phyloP scores from a whole-genome alignment of 2,329 filamentous ascomycete species.

The Zarea fungicola region DNA sequence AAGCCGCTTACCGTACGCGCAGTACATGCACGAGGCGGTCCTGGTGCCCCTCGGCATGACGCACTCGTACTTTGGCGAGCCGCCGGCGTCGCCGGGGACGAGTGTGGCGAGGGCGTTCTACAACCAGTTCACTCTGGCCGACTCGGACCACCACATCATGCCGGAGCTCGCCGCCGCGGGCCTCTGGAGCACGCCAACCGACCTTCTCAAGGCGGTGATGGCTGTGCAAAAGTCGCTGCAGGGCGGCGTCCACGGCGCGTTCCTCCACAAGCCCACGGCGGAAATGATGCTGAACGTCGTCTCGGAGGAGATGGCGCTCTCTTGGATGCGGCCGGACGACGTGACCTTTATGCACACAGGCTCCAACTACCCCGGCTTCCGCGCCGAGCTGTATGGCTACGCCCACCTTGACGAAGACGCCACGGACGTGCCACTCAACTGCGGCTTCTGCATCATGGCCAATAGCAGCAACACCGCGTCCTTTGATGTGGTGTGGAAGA shows the following conservation, averaged over 20 bases:
- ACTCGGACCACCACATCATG: slow-evolving; percentile 7
- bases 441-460: slow-evolving; percentile 19
- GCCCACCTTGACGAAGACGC: background rate
- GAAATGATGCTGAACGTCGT: slow-evolving; percentile 18
- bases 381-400: slow-evolving; percentile 16
- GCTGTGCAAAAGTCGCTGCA: slow-evolving; percentile 18
- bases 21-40: slow-evolving; percentile 14
- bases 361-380: slow-evolving; percentile 17
- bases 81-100: slow-evolving; percentile 11
- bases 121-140: slow-evolving; percentile 9
- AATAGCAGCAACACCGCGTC: slow-evolving; percentile 13
- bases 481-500: slow-evolving; percentile 1
- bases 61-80: slow-evolving; percentile 9
- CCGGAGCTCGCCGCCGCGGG: slow-evolving; percentile 17
- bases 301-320: slow-evolving; percentile 12
- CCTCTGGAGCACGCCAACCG: slow-evolving; percentile 20
- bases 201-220: slow-evolving; percentile 17
- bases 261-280: slow-evolving; percentile 14
- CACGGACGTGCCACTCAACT: slow-evolving; percentile 13
- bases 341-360: slow-evolving; percentile 17
- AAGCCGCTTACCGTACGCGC: slow-evolving; percentile 10
- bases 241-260: slow-evolving; percentile 13
- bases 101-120: slow-evolving; percentile 13
- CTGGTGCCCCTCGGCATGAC: slow-evolving; percentile 16
- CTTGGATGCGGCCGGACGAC: slow-evolving; percentile 16